Evolutionary conservation across 116 monocot species (phyloP), one percentile per base, ranked within the genome.

Genomic region (Phalaenopsis hybrid): DNA sequence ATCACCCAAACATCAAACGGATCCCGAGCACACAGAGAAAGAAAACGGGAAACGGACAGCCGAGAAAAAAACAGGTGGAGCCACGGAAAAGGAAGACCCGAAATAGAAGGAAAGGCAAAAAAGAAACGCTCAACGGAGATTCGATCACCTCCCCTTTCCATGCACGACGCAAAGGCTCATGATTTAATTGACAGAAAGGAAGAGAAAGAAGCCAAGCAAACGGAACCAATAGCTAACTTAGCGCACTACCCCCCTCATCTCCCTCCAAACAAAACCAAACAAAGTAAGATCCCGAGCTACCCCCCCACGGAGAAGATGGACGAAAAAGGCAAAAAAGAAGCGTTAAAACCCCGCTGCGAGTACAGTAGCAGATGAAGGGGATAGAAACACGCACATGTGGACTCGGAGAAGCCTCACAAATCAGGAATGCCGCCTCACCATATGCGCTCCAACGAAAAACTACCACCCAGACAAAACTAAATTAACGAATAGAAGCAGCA

Each of bases 191-290:
- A 84, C 57, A 74, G 81, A 86, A 88, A 81, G 70, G 44, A 88
- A 83, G 88, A 81, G 85, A 88, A 79, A 59, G 78, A 82, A 81
- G 82, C 33, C 85, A 69, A 86, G 78, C 81, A 58, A 65, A 48
- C 18, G 11, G 25, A 2, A 28, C 78, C 48, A 69, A 49, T 20
- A 9, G 55, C 55, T 55, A 55, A 16, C 5, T 16, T 76, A 79
- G 58, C 81, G 25, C 72, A 41, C 73, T 81, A 84, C 57, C 81
- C 86, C 87, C 83, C 83, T 83, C 87, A 76, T 83, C 81, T 85
- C 87, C 78, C 81, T 81, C 67, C 82, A 82, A 61, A 18, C 59
- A 16, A 70, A 15, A 79, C 17, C 44, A 69, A 63, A 46, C 21
- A 63, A 2, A 83, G 63, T 58, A 46, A 79, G 45, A 76, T 18